Conservation (phyloP, 2,329 filamentous ascomycete genomes). For the Aspergillus texensis region DNA sequence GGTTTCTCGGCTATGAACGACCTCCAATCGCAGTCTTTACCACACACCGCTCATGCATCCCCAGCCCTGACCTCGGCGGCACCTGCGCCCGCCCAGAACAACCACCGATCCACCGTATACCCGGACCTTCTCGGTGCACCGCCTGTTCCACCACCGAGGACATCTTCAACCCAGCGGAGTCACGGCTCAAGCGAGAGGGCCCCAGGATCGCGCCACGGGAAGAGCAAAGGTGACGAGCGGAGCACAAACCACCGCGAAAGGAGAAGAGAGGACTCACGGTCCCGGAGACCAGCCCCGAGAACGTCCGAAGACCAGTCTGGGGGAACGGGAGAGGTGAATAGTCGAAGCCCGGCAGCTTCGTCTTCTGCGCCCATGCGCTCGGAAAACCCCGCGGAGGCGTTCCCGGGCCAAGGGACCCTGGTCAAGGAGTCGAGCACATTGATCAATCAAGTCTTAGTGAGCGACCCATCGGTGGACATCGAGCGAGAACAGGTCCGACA, state of each 20-base stretch:
- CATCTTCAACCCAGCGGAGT: conserved; percentile 71
- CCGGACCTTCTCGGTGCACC: conserved; percentile 60
- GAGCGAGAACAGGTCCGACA: conserved; percentile 72
- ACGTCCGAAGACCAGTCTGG: conserved; percentile 51
- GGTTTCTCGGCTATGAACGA: conserved; percentile 48
- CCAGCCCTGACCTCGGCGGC: conserved; percentile 40
- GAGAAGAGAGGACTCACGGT: conserved; percentile 40
- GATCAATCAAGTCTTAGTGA: conserved; percentile 74
- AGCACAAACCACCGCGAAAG: conserved; percentile 46
- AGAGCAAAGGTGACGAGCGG: conserved; percentile 42
- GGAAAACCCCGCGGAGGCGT: conserved; percentile 53
- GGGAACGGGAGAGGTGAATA: conserved; percentile 45
- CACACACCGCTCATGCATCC: conserved; percentile 46
- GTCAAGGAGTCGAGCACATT: conserved; percentile 78
- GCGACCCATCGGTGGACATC: conserved; percentile 73
- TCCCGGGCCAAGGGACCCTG: conserved; percentile 61
- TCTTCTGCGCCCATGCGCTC: conserved; percentile 33
- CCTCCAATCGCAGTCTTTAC: conserved; percentile 47
- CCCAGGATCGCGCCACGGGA: conserved; percentile 45
- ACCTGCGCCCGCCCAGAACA: conserved; percentile 31
- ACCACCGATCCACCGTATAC: conserved; percentile 36
- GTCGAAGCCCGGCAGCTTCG: conserved; percentile 37
- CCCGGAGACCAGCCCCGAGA: conserved; percentile 51
- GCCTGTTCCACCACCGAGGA: conserved; percentile 76
- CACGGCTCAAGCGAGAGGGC: conserved; percentile 43